Conservation (phyloP, 768 basidiomycete species). For the Cystobasidium ongulense region DNA sequence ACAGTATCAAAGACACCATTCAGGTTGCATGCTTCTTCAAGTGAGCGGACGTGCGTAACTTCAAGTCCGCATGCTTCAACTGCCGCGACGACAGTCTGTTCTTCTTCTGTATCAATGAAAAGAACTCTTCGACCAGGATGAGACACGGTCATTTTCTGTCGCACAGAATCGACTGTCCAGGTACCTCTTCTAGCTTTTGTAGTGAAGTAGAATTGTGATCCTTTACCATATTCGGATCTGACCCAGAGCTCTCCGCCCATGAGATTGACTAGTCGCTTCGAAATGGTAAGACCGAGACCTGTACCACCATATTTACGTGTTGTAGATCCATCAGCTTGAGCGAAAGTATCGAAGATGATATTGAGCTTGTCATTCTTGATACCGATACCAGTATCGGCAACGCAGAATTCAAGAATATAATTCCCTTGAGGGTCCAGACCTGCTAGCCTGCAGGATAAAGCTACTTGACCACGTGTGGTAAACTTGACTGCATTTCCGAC, state of each 20-base stretch:
- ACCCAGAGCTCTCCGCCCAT: conserved; percentile 99
- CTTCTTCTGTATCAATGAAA: conserved; percentile 75
- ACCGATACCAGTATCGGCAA: conserved; percentile 94
- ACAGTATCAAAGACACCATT: conserved; percentile 87
- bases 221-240: conserved; percentile 83
- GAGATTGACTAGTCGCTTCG: conserved; percentile 87
- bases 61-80: conserved; percentile 72
- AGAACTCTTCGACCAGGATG: conserved; percentile 82
- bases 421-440: conserved; percentile 63
- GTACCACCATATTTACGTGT: conserved; percentile 87
- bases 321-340: conserved; percentile 96
- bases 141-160: conserved; percentile 64
- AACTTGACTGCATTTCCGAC: conserved; percentile 78
- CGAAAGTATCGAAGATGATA: conserved; percentile 97
- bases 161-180: conserved; percentile 62
- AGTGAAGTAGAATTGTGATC: conserved; percentile 93
- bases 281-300: conserved; percentile 85
- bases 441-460: conserved; percentile 66
- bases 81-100: conserved; percentile 64
- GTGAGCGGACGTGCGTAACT: conserved; percentile 65
- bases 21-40: conserved; percentile 59
- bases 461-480: conserved; percentile 75
- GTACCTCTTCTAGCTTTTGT: conserved; percentile 69
- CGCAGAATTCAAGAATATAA: conserved; percentile 91
- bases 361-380: conserved; percentile 98